These are phyloP conservation scores for Daldinia vernicosa DNA, from an alignment of 495 filamentous ascomycete species.

Conservation along the genomic window DNA sequence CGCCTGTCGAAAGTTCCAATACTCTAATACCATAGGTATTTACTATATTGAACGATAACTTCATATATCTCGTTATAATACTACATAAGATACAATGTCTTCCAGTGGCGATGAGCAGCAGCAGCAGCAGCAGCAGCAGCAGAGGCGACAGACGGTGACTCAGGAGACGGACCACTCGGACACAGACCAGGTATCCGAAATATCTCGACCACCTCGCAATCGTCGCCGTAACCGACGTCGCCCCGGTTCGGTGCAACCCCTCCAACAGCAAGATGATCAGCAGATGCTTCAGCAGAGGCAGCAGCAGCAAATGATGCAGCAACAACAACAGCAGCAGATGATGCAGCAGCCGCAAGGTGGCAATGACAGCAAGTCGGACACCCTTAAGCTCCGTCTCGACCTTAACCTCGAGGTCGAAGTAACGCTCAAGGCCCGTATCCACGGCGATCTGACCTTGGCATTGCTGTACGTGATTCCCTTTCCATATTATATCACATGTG, in stretches of 20 bases:
- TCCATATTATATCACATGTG: not conserved
- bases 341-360: constrained; percentile 41
- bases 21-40: not conserved
- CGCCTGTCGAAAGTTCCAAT: constrained; percentile 2
- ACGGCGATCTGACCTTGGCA: constrained; percentile 82
- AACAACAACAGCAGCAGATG: constrained; percentile 40
- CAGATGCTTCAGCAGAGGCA: constrained; percentile 44
- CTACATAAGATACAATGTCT: constrained; percentile 27
- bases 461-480: constrained; percentile 68
- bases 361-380: constrained; percentile 61
- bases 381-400: constrained; percentile 76
- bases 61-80: not conserved
- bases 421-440: constrained; percentile 84
- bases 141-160: constrained; percentile 14
- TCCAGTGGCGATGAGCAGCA: constrained; percentile 32
- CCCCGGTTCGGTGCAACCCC: constrained; percentile 33
- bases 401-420: constrained; percentile 85
- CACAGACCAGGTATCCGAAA: constrained; percentile 59
- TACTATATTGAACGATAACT: not conserved
- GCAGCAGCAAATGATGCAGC: constrained; percentile 39
- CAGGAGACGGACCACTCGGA: constrained; percentile 39
- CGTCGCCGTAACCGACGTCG: constrained; percentile 40
- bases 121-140: constrained; percentile 19
- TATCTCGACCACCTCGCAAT: constrained; percentile 36
- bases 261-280: constrained; percentile 38